phyloP scores from a whole-genome alignment of 73 alveolate genomes.

The Uronychia setigera region DNA sequence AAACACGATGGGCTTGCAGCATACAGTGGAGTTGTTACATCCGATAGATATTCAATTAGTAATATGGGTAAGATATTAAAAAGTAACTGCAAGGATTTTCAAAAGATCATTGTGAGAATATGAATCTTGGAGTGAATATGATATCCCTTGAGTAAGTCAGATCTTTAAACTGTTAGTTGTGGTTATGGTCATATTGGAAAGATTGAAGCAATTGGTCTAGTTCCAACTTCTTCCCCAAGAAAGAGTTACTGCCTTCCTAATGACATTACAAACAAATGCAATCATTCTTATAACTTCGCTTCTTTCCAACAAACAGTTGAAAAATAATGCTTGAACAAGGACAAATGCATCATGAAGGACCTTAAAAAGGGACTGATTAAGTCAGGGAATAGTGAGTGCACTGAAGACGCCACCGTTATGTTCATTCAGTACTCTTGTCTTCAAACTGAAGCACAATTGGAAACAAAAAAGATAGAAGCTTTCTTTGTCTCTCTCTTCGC shows the following conservation, averaged over 20 bases:
- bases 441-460: slow-evolving; percentile 2
- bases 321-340: slow-evolving; percentile 1
- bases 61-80: too few species aligned
- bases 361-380: background rate
- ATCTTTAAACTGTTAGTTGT: background rate
- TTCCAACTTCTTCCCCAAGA: slow-evolving; percentile 6
- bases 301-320: slow-evolving; percentile 1
- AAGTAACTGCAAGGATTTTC: too few species aligned
- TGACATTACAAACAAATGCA: slow-evolving; percentile 11
- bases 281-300: background rate
- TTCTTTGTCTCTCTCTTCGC: background rate
- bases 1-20: too few species aligned
- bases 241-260: slow-evolving; percentile 3
- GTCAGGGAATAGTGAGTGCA: background rate
- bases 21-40: too few species aligned
- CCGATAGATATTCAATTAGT: too few species aligned
- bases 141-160: background rate
- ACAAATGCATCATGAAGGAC: slow-evolving; percentile 1
- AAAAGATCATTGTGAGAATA: background rate
- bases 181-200: slow-evolving; percentile 14
- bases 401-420: slow-evolving; percentile 2
- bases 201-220: slow-evolving; percentile 17
- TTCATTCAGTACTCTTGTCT: slow-evolving; percentile 6
- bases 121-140: background rate
- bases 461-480: slow-evolving; percentile 13